A percentile compares a stretch with the other conserved stretches of the same genome.
Evolutionary conservation across 2,329 filamentous ascomycete species (phyloP).

Genomic region (Botrytis hyacinthi): DNA sequence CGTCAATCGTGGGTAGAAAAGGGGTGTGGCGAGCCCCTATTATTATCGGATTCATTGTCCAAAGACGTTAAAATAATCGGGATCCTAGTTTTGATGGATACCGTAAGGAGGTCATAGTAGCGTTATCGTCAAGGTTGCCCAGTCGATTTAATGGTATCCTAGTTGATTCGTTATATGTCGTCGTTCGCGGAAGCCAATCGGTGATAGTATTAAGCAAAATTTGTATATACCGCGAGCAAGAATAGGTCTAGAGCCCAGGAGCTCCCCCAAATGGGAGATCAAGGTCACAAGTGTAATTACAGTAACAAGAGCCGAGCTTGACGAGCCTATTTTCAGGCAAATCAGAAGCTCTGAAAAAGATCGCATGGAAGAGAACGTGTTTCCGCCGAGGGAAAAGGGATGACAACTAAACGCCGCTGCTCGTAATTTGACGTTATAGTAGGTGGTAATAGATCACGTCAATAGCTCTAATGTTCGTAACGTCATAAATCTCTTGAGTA

Average conservation of each 20-base stretch:
- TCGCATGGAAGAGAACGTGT: conserved; percentile 3
- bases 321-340: not conserved
- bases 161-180: conserved; percentile 31
- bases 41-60: conserved; percentile 18
- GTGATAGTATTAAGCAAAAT: conserved; percentile 14
- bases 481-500: conserved; percentile 30
- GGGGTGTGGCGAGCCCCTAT: conserved; percentile 13
- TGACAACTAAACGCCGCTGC: conserved; percentile 26
- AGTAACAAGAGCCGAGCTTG: conserved; percentile 17
- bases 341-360: not conserved
- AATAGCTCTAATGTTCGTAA: conserved; percentile 34
- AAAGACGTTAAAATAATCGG: conserved; percentile 20
- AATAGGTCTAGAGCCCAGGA: conserved; percentile 7
- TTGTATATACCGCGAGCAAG: conserved; percentile 19
- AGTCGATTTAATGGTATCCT: conserved; percentile 40
- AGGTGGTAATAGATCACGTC: conserved; percentile 24
- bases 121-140: conserved; percentile 40
- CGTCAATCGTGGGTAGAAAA: conserved; percentile 19
- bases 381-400: conserved; percentile 5
- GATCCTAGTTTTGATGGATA: conserved; percentile 18
- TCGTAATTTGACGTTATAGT: conserved; percentile 26
- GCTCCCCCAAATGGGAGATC: conserved; percentile 13
- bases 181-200: conserved; percentile 30
- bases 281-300: conserved; percentile 18
- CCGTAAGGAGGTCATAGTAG: conserved; percentile 34